Conservation (phyloP, 192 early-diverging fungal genomes). For the Rhizophagus prolifer region DNA sequence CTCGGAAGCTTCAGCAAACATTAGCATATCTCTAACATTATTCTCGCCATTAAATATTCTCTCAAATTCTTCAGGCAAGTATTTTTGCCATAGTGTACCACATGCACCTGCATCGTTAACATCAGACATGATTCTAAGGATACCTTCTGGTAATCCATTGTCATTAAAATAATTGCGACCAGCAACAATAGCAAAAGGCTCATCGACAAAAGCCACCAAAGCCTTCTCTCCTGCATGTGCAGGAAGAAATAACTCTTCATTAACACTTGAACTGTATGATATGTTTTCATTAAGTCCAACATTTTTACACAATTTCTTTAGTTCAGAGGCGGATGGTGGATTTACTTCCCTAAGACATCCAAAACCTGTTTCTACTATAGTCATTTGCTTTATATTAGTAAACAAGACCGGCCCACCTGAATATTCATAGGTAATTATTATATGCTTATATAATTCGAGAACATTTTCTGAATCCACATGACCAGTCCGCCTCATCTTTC, state of each 20-base stretch:
- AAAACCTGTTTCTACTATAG: not conserved
- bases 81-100: too few species aligned
- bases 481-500: not conserved
- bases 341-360: not conserved
- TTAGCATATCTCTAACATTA: too few species aligned
- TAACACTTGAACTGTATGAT: not conserved
- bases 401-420: not conserved
- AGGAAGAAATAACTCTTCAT: not conserved
- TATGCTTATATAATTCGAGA: not conserved
- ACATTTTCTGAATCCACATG: not conserved
- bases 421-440: slow-evolving; percentile 14
- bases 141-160: too few species aligned
- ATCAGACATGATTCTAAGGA: too few species aligned
- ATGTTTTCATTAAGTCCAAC: not conserved
- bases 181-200: too few species aligned
- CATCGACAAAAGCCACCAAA: slow-evolving; percentile 1
- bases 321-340: not conserved
- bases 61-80: too few species aligned
- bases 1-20: too few species aligned
- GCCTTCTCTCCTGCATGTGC: not conserved
- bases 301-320: not conserved
- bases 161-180: too few species aligned
- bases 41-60: too few species aligned
- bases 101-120: too few species aligned
- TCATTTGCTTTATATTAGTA: slow-evolving; percentile 2